These are phyloP conservation scores for Pseudogymnoascus destructans DNA, from an alignment of 2,329 filamentous ascomycete species.

Conservation along the genomic window DNA sequence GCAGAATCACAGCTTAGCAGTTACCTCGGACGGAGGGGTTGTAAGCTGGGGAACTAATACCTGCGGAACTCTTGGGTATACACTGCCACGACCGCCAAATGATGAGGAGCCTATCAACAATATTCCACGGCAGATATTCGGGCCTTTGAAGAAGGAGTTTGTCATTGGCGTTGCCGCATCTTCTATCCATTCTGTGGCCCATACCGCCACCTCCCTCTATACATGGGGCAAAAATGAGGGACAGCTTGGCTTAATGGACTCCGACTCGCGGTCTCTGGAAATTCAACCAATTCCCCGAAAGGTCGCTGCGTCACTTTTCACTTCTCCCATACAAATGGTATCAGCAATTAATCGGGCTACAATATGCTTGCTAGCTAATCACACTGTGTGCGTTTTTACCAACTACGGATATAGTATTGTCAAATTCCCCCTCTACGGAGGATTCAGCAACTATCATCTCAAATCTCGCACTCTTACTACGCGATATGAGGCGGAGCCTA, in stretches of 20 bases:
- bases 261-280: constrained; percentile 81
- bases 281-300: constrained; percentile 71
- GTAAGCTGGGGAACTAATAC: constrained; percentile 92
- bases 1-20: constrained; percentile 78
- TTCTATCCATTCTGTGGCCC: constrained; percentile 78
- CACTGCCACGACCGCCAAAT: constrained; percentile 50
- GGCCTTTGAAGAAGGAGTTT: constrained; percentile 72
- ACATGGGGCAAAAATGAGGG: constrained; percentile 94
- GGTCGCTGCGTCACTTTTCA: constrained; percentile 74
- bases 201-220: constrained; percentile 68
- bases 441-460: constrained; percentile 57
- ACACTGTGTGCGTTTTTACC: constrained; percentile 85
- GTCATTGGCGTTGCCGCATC: constrained; percentile 80
- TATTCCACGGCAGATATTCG: constrained; percentile 78
- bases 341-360: constrained; percentile 87
- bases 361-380: constrained; percentile 69
- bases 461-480: constrained; percentile 51
- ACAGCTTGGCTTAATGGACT: constrained; percentile 86
- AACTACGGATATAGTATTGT: constrained; percentile 93
- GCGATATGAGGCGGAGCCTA: constrained; percentile 49
- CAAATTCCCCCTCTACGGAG: constrained; percentile 61
- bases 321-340: constrained; percentile 58
- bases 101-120: constrained; percentile 78
- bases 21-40: constrained; percentile 76
- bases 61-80: constrained; percentile 75